These are phyloP conservation scores for Citrus mangshanensis DNA, from an alignment of 345 rosid species.

Conservation along the genomic window DNA sequence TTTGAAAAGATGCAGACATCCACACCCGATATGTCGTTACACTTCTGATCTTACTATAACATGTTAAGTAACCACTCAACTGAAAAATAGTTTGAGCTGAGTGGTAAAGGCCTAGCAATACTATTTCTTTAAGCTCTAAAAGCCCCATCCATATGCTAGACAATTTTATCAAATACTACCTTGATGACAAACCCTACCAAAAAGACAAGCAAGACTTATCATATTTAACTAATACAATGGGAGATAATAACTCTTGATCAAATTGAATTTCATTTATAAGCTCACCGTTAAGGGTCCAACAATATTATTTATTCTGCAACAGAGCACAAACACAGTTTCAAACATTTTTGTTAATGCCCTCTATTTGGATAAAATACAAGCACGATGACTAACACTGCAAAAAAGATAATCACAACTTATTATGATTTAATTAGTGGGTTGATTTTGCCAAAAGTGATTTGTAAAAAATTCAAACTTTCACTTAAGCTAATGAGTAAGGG, in stretches of 20 bases:
- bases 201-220: background rate
- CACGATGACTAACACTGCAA: too few relatives aligned
- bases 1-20: background rate
- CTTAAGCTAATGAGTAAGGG: background rate
- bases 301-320: background rate
- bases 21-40: background rate
- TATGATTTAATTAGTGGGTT: too few relatives aligned
- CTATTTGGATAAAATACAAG: too few relatives aligned
- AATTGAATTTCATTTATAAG: background rate
- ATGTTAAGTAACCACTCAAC: background rate
- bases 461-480: too few relatives aligned
- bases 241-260: background rate
- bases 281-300: background rate
- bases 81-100: background rate
- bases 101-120: background rate
- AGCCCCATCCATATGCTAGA: background rate
- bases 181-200: background rate
- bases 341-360: too few relatives aligned
- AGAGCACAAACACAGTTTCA: background rate
- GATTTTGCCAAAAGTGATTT: too few relatives aligned
- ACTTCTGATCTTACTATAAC: background rate
- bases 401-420: too few relatives aligned
- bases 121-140: background rate
- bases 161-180: background rate
- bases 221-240: background rate